phyloP scores from a whole-genome alignment of 2,329 filamentous ascomycete genomes.

The Cylindrodendrum hubeiense region DNA sequence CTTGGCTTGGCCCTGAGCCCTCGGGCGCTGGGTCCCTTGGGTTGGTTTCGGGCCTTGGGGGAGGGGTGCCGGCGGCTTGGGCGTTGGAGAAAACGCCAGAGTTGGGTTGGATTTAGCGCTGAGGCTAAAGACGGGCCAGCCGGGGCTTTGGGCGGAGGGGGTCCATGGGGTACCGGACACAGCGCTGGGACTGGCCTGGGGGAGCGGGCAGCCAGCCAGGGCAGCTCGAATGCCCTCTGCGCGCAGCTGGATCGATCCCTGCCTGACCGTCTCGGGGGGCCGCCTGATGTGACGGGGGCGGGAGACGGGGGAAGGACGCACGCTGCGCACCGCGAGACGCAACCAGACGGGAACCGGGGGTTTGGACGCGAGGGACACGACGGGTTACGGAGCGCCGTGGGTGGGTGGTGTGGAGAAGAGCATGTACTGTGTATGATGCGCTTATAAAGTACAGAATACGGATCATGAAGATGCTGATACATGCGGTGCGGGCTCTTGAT shows the following conservation, averaged over 20 bases:
- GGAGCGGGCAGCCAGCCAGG: too few relatives aligned
- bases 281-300: not conserved
- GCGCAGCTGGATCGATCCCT: too few relatives aligned
- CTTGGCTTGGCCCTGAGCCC: slow-evolving; percentile 1
- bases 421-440: not conserved
- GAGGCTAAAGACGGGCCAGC: slow-evolving; percentile 42
- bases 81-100: slow-evolving; percentile 17
- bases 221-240: too few relatives aligned
- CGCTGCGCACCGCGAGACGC: not conserved
- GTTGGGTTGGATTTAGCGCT: slow-evolving; percentile 40
- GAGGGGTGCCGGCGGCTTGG: not conserved
- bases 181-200: not conserved
- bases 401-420: slow-evolving; percentile 2
- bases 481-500: not conserved
- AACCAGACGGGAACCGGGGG: slow-evolving; percentile 20
- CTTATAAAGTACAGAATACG: slow-evolving; percentile 1
- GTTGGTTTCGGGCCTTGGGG: not conserved
- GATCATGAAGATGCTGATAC: not conserved
- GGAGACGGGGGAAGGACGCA: not conserved
- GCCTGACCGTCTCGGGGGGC: not conserved
- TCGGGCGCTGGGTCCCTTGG: not conserved
- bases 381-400: not conserved
- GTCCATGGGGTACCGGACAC: not conserved
- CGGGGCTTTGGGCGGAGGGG: slow-evolving; percentile 32
- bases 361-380: slow-evolving; percentile 22